phyloP scores from a whole-genome alignment of 78 protist species.

The Fonticula alba region DNA sequence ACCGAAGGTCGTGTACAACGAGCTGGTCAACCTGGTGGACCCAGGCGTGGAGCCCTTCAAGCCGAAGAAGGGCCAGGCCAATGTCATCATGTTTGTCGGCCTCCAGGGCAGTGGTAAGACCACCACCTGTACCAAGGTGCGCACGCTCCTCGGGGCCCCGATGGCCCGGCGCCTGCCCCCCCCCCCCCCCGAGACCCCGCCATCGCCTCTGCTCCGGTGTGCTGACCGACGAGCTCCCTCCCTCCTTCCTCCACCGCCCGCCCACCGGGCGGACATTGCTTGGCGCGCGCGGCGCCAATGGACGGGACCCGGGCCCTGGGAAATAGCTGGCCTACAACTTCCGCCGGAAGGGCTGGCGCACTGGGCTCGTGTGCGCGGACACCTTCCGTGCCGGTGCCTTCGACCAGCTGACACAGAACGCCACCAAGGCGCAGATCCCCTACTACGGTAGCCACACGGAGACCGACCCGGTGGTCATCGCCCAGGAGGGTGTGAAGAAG shows the following conservation, averaged over 20 bases:
- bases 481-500: constrained; percentile 75
- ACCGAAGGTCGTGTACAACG: constrained; percentile 47
- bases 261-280: no score
- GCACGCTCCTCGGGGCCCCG: neutral
- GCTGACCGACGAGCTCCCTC: no score
- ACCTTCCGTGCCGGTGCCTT: constrained; percentile 99
- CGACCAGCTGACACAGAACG: constrained; percentile 94
- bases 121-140: constrained; percentile 53
- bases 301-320: constrained; percentile 3
- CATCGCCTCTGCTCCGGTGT: no score
- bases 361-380: constrained; percentile 92
- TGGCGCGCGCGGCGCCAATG: no score
- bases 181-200: no score
- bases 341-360: constrained; percentile 70
- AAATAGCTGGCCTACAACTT: constrained; percentile 76
- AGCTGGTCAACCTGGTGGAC: constrained; percentile 61
- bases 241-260: no score
- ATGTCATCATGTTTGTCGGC: constrained; percentile 96
- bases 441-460: constrained; percentile 81
- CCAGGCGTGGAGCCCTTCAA: constrained; percentile 67
- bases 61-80: constrained; percentile 64
- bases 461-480: constrained; percentile 79
- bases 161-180: no score
- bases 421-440: constrained; percentile 77
- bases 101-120: constrained; percentile 91